Percentiles rank a stretch among this genome's conserved stretches.
Evolutionary conservation across 2,329 filamentous ascomycete genomes (phyloP).

Genomic region (Erysiphe pulchra): DNA sequence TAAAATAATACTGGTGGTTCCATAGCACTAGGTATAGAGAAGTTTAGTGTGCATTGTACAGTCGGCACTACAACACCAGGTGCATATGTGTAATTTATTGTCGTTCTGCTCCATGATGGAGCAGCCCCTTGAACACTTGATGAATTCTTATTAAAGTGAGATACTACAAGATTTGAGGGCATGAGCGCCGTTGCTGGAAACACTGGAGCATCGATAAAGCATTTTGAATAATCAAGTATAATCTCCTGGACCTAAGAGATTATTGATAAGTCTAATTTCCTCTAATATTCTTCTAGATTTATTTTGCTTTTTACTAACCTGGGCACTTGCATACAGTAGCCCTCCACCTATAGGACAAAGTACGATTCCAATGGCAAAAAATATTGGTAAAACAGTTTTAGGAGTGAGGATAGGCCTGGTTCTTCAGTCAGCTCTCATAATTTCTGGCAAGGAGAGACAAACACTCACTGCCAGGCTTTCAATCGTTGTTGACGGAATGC

Average conservation of each 20-base stretch:
- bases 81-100: conserved; percentile 17
- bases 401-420: conserved; percentile 75
- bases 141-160: conserved; percentile 41
- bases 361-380: conserved; percentile 74
- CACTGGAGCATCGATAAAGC: conserved; percentile 28
- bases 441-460: conserved; percentile 1
- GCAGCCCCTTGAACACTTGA: conserved; percentile 8
- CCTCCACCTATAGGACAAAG: conserved; percentile 82
- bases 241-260: conserved; percentile 57
- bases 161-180: conserved; percentile 28
- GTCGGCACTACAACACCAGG: conserved; percentile 15
- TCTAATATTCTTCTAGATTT: neutral
- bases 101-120: conserved; percentile 7
- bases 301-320: conserved; percentile 23
- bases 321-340: conserved; percentile 60
- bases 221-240: conserved; percentile 71
- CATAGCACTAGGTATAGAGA: conserved; percentile 57
- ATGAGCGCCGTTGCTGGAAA: conserved; percentile 22
- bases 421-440: conserved; percentile 5
- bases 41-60: conserved; percentile 43
- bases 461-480: conserved; percentile 86
- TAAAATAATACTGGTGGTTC: conserved; percentile 70
- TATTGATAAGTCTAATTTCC: conserved; percentile 2
- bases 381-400: conserved; percentile 75
- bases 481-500: conserved; percentile 90